These are phyloP conservation scores for Mucor velutinosus DNA, from an alignment of 371 early-diverging fungal species.

Conservation along the genomic window DNA sequence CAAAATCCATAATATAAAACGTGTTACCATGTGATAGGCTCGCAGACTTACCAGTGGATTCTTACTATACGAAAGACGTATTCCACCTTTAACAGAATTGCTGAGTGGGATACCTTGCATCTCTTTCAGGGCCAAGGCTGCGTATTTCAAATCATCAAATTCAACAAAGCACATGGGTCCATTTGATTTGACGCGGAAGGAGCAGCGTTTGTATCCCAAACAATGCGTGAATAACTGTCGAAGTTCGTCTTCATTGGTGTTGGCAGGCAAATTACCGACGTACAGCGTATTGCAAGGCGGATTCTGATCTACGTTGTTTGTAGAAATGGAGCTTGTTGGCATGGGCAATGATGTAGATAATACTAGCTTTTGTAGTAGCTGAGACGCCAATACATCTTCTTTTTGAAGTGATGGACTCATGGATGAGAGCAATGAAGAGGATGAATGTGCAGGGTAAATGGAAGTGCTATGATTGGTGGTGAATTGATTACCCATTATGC, in stretches of 20 bases:
- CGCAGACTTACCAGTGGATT: slow-evolving; percentile 74
- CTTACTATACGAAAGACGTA: slow-evolving; percentile 91
- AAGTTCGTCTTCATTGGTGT: slow-evolving; percentile 85
- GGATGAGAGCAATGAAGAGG: slow-evolving; percentile 1
- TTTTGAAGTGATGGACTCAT: not conserved
- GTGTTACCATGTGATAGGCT: slow-evolving; percentile 13
- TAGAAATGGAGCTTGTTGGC: slow-evolving; percentile 6
- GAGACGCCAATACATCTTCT: not conserved
- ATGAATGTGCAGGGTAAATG: not conserved
- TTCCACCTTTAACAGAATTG: slow-evolving; percentile 89
- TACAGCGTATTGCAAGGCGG: slow-evolving; percentile 98
- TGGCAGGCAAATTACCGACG: slow-evolving; percentile 90
- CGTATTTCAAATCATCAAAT: slow-evolving; percentile 87
- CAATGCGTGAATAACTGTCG: slow-evolving; percentile 71
- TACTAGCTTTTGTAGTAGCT: not conserved
- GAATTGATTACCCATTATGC: slow-evolving; percentile 8
- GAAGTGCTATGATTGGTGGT: slow-evolving; percentile 2
- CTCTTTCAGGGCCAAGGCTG: slow-evolving; percentile 82
- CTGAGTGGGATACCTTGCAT: slow-evolving; percentile 78
- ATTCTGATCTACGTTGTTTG: slow-evolving; percentile 74
- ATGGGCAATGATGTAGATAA: slow-evolving; percentile 7
- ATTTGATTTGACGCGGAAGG: slow-evolving; percentile 74
- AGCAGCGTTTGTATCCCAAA: slow-evolving; percentile 84
- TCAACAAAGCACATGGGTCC: slow-evolving; percentile 95
- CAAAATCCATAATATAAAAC: slow-evolving; percentile 9